phyloP scores from a whole-genome alignment of 768 basidiomycete genomes.

The Phlegmacium glaucopus region DNA sequence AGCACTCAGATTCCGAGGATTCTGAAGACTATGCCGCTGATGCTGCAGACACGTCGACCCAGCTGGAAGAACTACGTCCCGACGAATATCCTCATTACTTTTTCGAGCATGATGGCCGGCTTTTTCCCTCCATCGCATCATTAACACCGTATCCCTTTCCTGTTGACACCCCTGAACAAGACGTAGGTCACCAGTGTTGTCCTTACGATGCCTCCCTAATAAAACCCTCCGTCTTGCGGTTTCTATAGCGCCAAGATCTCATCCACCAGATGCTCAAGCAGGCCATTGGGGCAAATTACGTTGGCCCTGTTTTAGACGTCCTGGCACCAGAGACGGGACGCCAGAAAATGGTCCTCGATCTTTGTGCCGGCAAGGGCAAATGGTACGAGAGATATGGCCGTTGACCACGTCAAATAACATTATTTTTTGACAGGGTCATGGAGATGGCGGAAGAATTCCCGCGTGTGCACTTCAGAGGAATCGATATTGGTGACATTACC shows the following conservation, averaged over 20 bases:
- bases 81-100: constrained; percentile 64
- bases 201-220: not conserved
- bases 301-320: constrained; percentile 56
- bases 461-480: constrained; percentile 59
- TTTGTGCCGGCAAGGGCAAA: constrained; percentile 73
- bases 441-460: constrained; percentile 71
- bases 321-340: constrained; percentile 39
- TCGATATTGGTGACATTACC: constrained; percentile 64
- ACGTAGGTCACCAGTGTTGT: constrained; percentile 39
- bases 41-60: constrained; percentile 4
- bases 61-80: constrained; percentile 36
- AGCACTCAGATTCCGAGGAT: not conserved
- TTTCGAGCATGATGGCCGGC: constrained; percentile 50
- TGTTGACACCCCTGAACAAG: constrained; percentile 65
- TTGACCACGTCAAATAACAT: constrained; percentile 16
- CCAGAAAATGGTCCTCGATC: constrained; percentile 58
- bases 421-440: constrained; percentile 50
- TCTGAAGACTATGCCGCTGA: constrained; percentile 8
- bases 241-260: constrained; percentile 47
- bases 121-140: constrained; percentile 65
- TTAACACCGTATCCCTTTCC: constrained; percentile 63
- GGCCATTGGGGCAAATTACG: constrained; percentile 53
- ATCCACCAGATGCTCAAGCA: constrained; percentile 46
- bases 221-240: not conserved
- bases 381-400: constrained; percentile 46